Evolutionary conservation across 768 basidiomycete genomes (phyloP), one percentile per base, ranked within the genome.

Genomic region (Pleurotus giganteus): DNA sequence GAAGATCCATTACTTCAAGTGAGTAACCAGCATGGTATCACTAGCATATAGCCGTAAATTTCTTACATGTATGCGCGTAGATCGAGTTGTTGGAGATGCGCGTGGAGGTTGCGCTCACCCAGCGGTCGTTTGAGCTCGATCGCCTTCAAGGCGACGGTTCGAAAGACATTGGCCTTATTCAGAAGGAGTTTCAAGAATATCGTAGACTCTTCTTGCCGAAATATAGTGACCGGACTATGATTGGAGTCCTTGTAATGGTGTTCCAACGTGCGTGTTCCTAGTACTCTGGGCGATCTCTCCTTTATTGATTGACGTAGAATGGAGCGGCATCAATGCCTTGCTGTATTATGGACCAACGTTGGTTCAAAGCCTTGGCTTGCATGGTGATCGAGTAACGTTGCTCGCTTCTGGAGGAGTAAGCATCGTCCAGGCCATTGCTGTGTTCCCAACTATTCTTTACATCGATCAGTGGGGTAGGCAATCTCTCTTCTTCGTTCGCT

Each of bases 241-340:
- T 91, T 34, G 89, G 88, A 2, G 73, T 89, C 6, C 68, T 84
- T 63, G 80, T 91, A 60, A 90, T 91, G 86, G 82, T 89, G 49
- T 92, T 91, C 61, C 91, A 93, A 69, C 91, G 90, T 89, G 59
- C 36, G 84, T 69, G 15, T 24, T 44, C 2, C 21, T 21, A 4
- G 9, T 29, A 11, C n/a, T 34, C n/a, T 23, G 15, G 7, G 12
- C 11, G 3, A n/a, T 21, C 6, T 34, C 21, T 28, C 31, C 6
- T 19, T 23, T 6, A 27, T 21, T 41, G 21, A 19, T 46, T n/a
- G 8, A 13, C 53, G 12, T 61, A 92, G 89, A 92, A 71, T 92
- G 91, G 91, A 86, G 84, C 55, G 91, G 91, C 1, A 93, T 92
- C 58, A 93, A 92, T 62, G 89, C 91, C 8, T 65, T 93, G 28